Evolutionary conservation across 2,329 filamentous ascomycete genomes (phyloP).

Genomic region (Alternaria triticimaculans): DNA sequence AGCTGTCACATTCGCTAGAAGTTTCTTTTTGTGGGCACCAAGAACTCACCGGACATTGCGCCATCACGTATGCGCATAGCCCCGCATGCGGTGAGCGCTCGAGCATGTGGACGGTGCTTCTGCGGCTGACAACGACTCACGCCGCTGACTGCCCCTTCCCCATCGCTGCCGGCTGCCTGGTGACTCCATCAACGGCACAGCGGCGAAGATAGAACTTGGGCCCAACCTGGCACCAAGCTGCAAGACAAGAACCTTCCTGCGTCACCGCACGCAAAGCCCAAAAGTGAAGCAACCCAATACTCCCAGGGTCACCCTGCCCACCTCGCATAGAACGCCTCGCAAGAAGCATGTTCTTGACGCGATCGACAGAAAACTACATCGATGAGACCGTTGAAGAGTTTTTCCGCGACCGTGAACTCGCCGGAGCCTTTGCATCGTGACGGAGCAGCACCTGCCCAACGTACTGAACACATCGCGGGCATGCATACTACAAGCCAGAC

Average conservation of each 20-base stretch:
- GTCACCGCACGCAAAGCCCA: not conserved
- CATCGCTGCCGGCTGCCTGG: conserved; percentile 9
- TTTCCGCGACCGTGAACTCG: not conserved
- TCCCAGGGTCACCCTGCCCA: conserved; percentile 1
- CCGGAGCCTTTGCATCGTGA: not conserved
- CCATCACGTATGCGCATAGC: conserved; percentile 17
- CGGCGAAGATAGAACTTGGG: not conserved
- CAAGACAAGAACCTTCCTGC: not conserved
- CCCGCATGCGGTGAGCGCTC: conserved; percentile 20
- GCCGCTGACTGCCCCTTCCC: conserved; percentile 6
- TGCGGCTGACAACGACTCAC: conserved; percentile 22
- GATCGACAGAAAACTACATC: not conserved
- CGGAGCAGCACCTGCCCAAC: not conserved
- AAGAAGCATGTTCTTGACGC: not conserved
- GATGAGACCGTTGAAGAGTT: conserved; percentile 1
- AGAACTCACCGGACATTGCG: conserved; percentile 20
- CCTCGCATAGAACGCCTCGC: not conserved
- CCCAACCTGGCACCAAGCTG: not conserved
- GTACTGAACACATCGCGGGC: not conserved
- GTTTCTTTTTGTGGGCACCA: conserved; percentile 9
- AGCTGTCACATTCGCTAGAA: conserved; percentile 10
- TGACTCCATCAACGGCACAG: conserved; percentile 5
- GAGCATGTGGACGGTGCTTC: conserved; percentile 15
- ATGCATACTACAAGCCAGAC: not conserved
- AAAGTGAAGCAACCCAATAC: conserved; percentile 5